Conservation (phyloP, 2,329 filamentous ascomycete species). For the Ophiostoma pallidulum region DNA sequence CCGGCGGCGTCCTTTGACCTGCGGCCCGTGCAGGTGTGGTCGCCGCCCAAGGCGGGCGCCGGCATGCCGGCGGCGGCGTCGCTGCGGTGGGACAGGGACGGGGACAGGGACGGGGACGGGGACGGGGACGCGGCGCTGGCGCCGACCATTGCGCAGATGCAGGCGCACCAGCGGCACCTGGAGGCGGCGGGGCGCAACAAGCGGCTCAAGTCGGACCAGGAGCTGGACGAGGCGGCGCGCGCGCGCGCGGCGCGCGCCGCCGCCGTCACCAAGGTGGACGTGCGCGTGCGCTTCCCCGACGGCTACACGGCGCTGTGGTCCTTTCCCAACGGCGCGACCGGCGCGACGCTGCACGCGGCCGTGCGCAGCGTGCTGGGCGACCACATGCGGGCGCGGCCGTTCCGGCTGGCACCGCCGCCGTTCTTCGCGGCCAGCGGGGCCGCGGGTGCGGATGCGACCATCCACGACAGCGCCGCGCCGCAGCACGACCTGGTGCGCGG, state of each 20-base stretch:
- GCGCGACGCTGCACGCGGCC: conserved; percentile 61
- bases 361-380: conserved; percentile 63
- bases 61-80: conserved; percentile 63
- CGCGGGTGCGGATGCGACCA: no score
- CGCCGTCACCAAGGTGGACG: conserved; percentile 55
- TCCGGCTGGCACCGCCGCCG: conserved; percentile 59
- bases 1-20: conserved; percentile 20
- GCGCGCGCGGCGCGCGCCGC: conserved; percentile 57
- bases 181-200: conserved; percentile 56
- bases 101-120: conserved; percentile 38
- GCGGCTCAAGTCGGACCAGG: conserved; percentile 71
- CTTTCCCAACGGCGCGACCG: conserved; percentile 60
- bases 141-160: conserved; percentile 66
- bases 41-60: conserved; percentile 54
- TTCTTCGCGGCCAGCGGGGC: conserved; percentile 38
- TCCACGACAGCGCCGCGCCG: conserved; percentile 36
- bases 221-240: conserved; percentile 61
- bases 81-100: conserved; percentile 13
- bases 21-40: conserved; percentile 60
- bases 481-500: conserved; percentile 57
- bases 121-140: conserved; percentile 67
- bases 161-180: conserved; percentile 62
- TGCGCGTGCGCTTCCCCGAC: conserved; percentile 84
- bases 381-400: conserved; percentile 51
- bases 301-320: conserved; percentile 66